Conservation (phyloP, 768 basidiomycete species). For the Hericium coralloides region DNA sequence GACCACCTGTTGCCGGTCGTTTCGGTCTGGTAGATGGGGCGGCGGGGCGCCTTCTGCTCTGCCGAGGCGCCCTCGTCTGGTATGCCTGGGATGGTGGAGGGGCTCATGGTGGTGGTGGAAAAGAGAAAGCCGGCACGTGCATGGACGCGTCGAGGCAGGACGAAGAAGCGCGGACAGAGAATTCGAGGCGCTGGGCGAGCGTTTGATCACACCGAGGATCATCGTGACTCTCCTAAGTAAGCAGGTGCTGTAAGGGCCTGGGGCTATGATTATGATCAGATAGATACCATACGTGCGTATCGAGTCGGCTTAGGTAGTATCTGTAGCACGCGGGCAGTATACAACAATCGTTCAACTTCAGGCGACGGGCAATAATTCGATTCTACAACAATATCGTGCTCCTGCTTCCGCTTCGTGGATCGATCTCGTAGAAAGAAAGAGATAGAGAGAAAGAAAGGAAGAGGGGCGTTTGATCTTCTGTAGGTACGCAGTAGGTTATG, state of each 20-base stretch:
- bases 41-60: neutral
- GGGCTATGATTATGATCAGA: too few species aligned
- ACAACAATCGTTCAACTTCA: too few species aligned
- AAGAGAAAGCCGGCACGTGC: neutral
- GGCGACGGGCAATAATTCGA: neutral
- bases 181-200: too few species aligned
- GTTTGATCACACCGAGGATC: too few species aligned
- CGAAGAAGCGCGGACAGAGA: too few species aligned
- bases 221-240: too few species aligned
- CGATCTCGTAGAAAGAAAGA: neutral
- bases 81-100: constrained; percentile 3
- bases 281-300: too few species aligned
- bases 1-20: constrained; percentile 26
- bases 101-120: constrained; percentile 7
- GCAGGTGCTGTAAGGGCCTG: too few species aligned
- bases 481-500: neutral
- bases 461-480: neutral
- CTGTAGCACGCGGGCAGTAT: too few species aligned
- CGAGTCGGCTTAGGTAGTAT: too few species aligned
- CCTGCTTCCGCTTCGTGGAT: neutral
- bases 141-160: neutral
- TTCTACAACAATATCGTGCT: neutral
- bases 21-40: constrained; percentile 21
- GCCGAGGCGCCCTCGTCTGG: neutral
- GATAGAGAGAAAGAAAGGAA: neutral